These are phyloP conservation scores for Irpex rosettiformis DNA, from an alignment of 1,284 basidiomycete genomes.

Conservation along the genomic window DNA sequence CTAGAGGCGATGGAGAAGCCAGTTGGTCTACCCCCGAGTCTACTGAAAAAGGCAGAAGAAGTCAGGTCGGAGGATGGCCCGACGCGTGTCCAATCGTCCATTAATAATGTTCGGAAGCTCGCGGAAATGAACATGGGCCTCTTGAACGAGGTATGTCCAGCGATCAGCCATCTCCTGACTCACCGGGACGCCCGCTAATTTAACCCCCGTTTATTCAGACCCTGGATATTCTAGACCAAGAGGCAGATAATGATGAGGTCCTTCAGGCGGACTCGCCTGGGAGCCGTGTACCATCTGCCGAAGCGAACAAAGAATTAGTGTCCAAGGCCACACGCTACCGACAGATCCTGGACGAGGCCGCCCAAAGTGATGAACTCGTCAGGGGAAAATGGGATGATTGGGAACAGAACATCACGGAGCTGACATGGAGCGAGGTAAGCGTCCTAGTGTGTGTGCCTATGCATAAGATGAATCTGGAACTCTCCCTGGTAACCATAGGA, in stretches of 20 bases:
- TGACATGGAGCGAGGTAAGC: conserved; percentile 72
- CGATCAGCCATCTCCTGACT: not conserved
- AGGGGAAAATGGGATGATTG: conserved; percentile 85
- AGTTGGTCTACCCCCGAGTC: conserved; percentile 83
- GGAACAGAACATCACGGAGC: conserved; percentile 68
- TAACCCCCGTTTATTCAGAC: conserved; percentile 46
- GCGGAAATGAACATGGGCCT: conserved; percentile 60
- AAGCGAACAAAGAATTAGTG: conserved; percentile 75
- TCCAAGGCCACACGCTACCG: conserved; percentile 72
- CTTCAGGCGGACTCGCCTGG: conserved; percentile 47
- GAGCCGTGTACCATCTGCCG: conserved; percentile 64
- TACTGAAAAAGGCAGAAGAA: conserved; percentile 86
- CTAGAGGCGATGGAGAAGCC: conserved; percentile 88
- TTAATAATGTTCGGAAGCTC: conserved; percentile 73
- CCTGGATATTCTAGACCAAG: conserved; percentile 84
- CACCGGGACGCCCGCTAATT: not conserved
- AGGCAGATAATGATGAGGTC: conserved; percentile 85
- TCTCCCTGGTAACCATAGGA: conserved; percentile 40
- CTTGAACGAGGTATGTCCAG: conserved; percentile 66
- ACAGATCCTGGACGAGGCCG: conserved; percentile 69
- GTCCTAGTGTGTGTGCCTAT: not conserved
- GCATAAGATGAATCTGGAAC: not conserved
- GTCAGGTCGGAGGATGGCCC: conserved; percentile 79
- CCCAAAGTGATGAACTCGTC: conserved; percentile 73
- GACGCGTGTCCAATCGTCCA: conserved; percentile 64